A percentile compares a stretch with the other conserved stretches of the same genome.
These are phyloP conservation scores for Pterocarpus santalinus DNA, from an alignment of 306 rosid species.

Conservation along the genomic window DNA sequence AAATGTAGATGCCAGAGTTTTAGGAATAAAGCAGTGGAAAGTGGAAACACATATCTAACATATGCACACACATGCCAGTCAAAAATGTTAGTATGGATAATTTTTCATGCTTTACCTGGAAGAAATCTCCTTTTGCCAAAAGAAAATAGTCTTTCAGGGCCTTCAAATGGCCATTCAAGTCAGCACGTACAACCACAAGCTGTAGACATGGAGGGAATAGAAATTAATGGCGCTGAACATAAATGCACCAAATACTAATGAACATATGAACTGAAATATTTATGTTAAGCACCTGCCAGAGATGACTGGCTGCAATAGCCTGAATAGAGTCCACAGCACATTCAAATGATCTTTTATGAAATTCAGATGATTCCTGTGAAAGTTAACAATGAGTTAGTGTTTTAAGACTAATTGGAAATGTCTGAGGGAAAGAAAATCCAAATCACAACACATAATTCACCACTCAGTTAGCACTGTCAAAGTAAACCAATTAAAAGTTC, in stretches of 20 bases:
- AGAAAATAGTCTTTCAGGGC: conserved; percentile 96
- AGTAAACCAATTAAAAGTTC: neutral
- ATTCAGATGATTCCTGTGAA: conserved; percentile 90
- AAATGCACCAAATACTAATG: conserved; percentile 40
- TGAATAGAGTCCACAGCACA: conserved; percentile 88
- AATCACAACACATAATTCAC: neutral
- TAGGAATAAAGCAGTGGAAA: neutral
- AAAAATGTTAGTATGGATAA: conserved; percentile 32
- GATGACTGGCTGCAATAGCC: conserved; percentile 94
- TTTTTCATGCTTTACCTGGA: conserved; percentile 74
- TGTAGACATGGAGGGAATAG: conserved; percentile 57
- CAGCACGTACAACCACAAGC: conserved; percentile 98
- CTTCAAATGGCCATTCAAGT: conserved; percentile 93
- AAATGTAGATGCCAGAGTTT: conserved; percentile 8
- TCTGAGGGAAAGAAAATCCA: conserved; percentile 29
- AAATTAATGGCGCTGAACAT: conserved; percentile 41
- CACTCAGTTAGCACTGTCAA: conserved; percentile 25
- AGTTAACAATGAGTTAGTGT: conserved; percentile 34
- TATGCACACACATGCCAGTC: neutral
- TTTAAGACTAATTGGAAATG: conserved; percentile 13
- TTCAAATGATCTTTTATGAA: conserved; percentile 94
- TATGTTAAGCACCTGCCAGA: conserved; percentile 88
- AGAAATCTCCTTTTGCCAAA: conserved; percentile 97
- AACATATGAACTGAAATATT: conserved; percentile 32
- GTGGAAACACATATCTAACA: too few species aligned